A percentile compares a stretch with the other conserved stretches of the same genome.
phyloP scores from a whole-genome alignment of 768 basidiomycete species.

The Leccinum variicolor region DNA sequence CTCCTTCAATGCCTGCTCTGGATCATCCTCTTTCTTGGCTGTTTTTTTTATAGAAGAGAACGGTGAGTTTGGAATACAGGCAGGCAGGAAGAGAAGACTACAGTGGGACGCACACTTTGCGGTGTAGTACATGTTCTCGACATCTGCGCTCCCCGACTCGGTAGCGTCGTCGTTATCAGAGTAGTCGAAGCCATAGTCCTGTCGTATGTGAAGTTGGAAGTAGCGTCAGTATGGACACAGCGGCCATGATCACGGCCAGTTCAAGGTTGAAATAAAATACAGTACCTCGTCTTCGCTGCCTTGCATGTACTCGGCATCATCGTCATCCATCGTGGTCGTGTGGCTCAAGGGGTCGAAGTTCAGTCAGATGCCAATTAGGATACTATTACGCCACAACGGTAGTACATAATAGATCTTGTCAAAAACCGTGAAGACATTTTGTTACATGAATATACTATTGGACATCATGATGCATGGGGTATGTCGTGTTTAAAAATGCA shows the following conservation, averaged over 20 bases:
- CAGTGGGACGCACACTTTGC: conserved; percentile 74
- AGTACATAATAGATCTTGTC: background rate
- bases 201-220: conserved; percentile 6
- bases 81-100: background rate
- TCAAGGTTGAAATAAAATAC: conserved; percentile 7
- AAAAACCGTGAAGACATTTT: background rate
- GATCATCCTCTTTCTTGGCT: conserved; percentile 94
- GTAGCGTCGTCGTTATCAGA: conserved; percentile 86
- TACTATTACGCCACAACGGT: conserved; percentile 1
- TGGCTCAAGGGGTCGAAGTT: conserved; percentile 3
- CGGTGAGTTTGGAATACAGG: background rate
- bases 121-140: conserved; percentile 98
- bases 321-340: conserved; percentile 69
- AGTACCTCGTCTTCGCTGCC: conserved; percentile 79
- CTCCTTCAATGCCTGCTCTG: conserved; percentile 87
- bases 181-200: conserved; percentile 97
- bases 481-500: conserved; percentile 14
- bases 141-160: conserved; percentile 77
- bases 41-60: background rate
- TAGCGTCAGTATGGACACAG: conserved; percentile 4
- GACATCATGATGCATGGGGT: conserved; percentile 26
- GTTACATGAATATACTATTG: conserved; percentile 22
- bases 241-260: background rate
- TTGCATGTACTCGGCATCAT: conserved; percentile 94
- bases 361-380: conserved; percentile 1